Evolutionary conservation across 2,329 filamentous ascomycete species (phyloP).

Genomic region (Fusarium sp.): DNA sequence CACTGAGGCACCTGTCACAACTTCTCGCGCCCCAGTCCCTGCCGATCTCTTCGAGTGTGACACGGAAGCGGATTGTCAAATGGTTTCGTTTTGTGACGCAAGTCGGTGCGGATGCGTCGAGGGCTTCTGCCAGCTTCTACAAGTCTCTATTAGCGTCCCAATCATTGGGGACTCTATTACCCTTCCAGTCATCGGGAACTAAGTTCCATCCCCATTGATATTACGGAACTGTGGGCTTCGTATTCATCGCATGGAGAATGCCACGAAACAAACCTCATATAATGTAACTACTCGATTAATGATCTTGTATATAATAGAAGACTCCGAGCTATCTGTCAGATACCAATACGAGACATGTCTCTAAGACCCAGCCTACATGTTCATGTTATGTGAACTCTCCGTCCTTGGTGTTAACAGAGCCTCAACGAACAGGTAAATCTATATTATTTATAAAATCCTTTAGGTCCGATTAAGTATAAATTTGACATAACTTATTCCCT

Average conservation of each 20-base stretch:
- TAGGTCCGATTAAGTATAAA: background rate
- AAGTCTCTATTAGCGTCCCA: background rate
- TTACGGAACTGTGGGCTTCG: background rate
- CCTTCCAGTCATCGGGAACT: background rate
- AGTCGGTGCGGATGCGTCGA: background rate
- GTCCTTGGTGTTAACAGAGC: no score
- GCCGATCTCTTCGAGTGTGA: background rate
- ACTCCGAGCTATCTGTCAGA: no score
- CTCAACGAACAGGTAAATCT: no score
- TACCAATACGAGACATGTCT: no score
- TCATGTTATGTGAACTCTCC: no score
- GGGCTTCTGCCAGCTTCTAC: background rate
- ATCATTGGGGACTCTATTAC: background rate
- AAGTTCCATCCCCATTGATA: background rate
- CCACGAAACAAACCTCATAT: background rate
- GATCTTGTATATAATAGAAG: no score
- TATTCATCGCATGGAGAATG: background rate
- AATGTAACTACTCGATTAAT: background rate
- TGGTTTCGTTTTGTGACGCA: background rate
- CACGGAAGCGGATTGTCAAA: background rate
- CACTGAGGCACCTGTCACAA: background rate
- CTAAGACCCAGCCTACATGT: no score
- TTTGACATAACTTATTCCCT: background rate
- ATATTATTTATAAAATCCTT: no score
- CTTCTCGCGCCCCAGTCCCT: background rate